Conservation (phyloP, 2,329 filamentous ascomycete genomes). For the Chaetomium sp. region DNA sequence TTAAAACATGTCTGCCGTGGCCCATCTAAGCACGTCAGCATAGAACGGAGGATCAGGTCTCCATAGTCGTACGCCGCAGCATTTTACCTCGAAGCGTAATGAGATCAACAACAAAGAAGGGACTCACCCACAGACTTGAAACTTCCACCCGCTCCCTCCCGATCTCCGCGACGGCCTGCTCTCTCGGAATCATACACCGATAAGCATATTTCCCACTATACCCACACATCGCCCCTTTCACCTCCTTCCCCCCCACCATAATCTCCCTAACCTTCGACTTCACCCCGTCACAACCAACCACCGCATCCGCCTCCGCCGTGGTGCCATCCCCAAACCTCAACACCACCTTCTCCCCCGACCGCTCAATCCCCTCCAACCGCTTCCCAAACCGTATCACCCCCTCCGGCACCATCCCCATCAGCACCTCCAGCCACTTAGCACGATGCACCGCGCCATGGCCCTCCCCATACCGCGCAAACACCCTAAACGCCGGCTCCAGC, state of each 20-base stretch:
- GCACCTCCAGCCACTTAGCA: conserved; percentile 36
- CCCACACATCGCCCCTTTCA: conserved; percentile 44
- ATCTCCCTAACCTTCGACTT: conserved; percentile 57
- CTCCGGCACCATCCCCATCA: conserved; percentile 34
- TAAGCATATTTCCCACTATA: conserved; percentile 63
- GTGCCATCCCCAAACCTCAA: conserved; percentile 37
- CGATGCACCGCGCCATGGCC: conserved; percentile 35
- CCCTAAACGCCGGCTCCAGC: conserved; percentile 30
- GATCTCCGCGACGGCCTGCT: conserved; percentile 49
- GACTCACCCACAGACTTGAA: conserved; percentile 34
- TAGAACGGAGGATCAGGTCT: not conserved
- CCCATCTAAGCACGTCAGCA: conserved; percentile 42
- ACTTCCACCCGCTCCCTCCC: conserved; percentile 2
- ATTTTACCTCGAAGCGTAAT: not conserved
- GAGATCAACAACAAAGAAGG: not conserved
- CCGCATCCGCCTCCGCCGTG: conserved; percentile 37
- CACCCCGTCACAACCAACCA: conserved; percentile 64
- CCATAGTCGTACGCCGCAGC: not conserved
- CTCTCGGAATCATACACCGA: conserved; percentile 52
- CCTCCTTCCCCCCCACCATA: conserved; percentile 51
- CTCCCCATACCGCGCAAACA: conserved; percentile 24
- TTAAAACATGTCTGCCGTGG: conserved; percentile 59
- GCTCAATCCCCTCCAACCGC: conserved; percentile 37
- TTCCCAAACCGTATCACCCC: conserved; percentile 36
- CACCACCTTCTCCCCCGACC: conserved; percentile 22